Percentiles rank a stretch among this genome's conserved stretches.
Evolutionary conservation across 306 rosid species (phyloP).

Genomic region (Macrotyloma uniflorum): DNA sequence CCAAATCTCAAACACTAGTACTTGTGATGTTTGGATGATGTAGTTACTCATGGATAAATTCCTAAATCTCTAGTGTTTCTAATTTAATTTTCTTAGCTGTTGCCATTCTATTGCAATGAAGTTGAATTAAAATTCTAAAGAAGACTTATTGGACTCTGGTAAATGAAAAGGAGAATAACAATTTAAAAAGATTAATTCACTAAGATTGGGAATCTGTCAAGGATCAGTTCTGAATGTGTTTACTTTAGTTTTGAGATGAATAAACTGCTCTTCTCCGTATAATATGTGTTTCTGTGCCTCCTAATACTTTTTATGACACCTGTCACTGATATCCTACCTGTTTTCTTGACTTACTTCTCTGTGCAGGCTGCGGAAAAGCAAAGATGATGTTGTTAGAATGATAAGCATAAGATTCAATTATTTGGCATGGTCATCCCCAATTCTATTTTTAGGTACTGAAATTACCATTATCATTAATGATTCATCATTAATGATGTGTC

Average conservation of each 20-base stretch:
- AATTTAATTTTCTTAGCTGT: neutral
- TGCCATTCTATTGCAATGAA: neutral
- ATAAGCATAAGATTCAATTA: conserved; percentile 10
- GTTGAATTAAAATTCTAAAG: neutral
- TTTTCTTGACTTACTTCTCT: conserved; percentile 36
- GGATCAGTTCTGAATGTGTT: conserved; percentile 19
- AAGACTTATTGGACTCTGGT: neutral
- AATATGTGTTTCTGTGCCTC: conserved; percentile 1
- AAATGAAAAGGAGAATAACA: neutral
- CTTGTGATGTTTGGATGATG: neutral
- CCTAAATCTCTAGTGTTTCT: neutral
- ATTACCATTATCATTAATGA: neutral
- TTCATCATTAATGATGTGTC: conserved; percentile 16
- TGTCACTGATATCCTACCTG: conserved; percentile 32
- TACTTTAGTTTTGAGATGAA: conserved; percentile 3
- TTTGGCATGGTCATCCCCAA: conserved; percentile 27
- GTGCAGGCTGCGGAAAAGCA: conserved; percentile 75
- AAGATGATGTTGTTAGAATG: conserved; percentile 27
- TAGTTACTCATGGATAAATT: neutral
- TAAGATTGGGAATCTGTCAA: conserved; percentile 4
- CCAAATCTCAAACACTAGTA: neutral
- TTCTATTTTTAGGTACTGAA: conserved; percentile 41
- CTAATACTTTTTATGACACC: conserved; percentile 1
- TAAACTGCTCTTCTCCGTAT: neutral
- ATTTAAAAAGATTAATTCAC: neutral